A percentile compares a stretch with the other conserved stretches of the same genome.
phyloP scores from a whole-genome alignment of 2,329 filamentous ascomycete genomes.

The Calycina herbarum region DNA sequence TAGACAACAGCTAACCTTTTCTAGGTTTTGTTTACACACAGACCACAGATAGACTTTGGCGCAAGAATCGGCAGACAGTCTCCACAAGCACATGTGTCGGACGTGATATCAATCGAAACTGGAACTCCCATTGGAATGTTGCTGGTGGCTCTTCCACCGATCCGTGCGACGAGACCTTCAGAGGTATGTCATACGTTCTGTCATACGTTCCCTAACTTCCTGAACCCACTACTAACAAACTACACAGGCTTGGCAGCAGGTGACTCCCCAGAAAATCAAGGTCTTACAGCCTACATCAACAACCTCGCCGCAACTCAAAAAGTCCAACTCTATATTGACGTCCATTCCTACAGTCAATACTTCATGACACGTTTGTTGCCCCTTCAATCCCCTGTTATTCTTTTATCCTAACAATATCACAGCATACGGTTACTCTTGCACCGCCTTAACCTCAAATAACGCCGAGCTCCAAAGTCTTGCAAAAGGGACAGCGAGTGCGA shows the following conservation, averaged over 20 bases:
- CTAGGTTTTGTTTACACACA: constrained; percentile 60
- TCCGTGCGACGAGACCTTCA: constrained; percentile 52
- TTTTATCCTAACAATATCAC: neutral
- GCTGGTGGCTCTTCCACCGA: constrained; percentile 49
- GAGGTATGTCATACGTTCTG: constrained; percentile 27
- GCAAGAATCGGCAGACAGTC: constrained; percentile 55
- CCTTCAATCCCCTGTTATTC: neutral
- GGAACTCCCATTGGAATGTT: constrained; percentile 49
- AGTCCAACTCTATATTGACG: constrained; percentile 63
- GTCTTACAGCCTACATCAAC: constrained; percentile 49
- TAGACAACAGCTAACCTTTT: neutral
- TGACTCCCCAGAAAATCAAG: constrained; percentile 53
- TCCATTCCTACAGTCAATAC: constrained; percentile 63
- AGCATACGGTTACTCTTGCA: constrained; percentile 61
- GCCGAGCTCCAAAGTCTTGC: constrained; percentile 51
- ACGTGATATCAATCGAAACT: constrained; percentile 61
- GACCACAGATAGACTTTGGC: constrained; percentile 58
- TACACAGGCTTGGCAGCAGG: constrained; percentile 41
- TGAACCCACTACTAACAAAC: constrained; percentile 24
- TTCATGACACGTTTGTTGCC: constrained; percentile 47
- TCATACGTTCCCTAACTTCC: constrained; percentile 43
- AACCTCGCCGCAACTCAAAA: constrained; percentile 46
- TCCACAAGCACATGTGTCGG: constrained; percentile 46
- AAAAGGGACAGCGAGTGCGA: constrained; percentile 49
- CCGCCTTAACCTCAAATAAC: constrained; percentile 46